Base-by-base conservation (phyloP, 1,139 yeast genomes). In the Scheffersomyces lignicola region DNA sequence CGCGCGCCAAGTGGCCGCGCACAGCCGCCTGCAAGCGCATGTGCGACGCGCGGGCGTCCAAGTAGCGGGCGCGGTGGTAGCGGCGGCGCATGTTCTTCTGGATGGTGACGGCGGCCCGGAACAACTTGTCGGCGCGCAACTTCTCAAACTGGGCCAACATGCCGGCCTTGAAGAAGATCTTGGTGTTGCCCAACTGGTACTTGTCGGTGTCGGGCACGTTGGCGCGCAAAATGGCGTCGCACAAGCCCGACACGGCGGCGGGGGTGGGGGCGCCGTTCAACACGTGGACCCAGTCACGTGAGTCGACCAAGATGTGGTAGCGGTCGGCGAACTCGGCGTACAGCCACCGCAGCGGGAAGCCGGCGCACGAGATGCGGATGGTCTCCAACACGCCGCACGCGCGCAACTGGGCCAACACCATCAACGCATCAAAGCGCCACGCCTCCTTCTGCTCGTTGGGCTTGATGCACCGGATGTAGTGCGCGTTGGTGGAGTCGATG, bases 371-470 rank as follows among this genome's bases (percentile, higher is more conserved):
- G 35, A 92, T 92, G 51, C 96, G 74, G 54, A 92, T 92, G 1
- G 98, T 92, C 62, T 94, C 98, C 49, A 92, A 72, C 34, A 92
- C 98, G 80, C 98, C 98, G 73, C 98, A 92, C 11, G 98, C 98
- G 55, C 98, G 80, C 47, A 92, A 74, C 62, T 92, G 98, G 6
- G 95, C 83, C 44, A 92, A 72, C 31, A 92, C 98, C 97, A 92
- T 89, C 36, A 90, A 75, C 21, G 96, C 89, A 54, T 89, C 96
- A 63, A 92, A 92, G 56, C 82, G 84, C 98, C 98, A 92, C 3
- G 98, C 96, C 40, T 79, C 82, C 62, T 92, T 92, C 41, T 80
- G 82, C 51, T 92, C 96, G 58, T 92, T 92, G 7, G 98, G 98
- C 60, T 92, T 92, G 58, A 92, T 92, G 72, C 98, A 92, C 59